Evolutionary conservation across 306 rosid species (phyloP), one percentile per base, ranked within the genome.

Genomic region (Oemleria cerasiformis): DNA sequence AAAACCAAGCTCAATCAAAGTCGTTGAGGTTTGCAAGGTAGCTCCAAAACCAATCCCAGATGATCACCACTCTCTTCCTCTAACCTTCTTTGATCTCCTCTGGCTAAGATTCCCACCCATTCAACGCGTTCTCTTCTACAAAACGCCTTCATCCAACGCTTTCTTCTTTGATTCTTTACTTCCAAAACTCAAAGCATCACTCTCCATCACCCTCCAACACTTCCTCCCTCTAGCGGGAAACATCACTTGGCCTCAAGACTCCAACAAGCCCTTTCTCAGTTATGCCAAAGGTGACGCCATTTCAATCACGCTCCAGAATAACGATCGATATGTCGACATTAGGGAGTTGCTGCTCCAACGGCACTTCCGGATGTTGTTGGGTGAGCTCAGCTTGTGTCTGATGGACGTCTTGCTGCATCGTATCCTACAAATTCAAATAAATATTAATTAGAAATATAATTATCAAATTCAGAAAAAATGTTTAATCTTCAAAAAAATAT

Each of bases 171-270:
- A 69, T 10, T 13, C 78, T 13, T 0, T 83, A 1, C 23, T 86
- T 73, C 79, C 87, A 12, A 78, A 59, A 4, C 91, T 90, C 75
- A 84, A 82, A 34, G 50, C 79, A 38, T 85, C 91, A 0, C 90
- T 85, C 40, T 85, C 96, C 15, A 83, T 76, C n/a, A 68, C 92
- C 45, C 96, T 90, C 78, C 75, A 72, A n/a, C 78, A 84, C 77
- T 90, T 80, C 63, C 74, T 80, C 25, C 85, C 86, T 25, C 83
- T 87, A 1, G 84, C 84, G 5, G 89, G 86, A 3, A 85, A 56
- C 9, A 57, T 87, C 7, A 34, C 63, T 9, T 90, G 96, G 92
- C 86, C 86, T 5, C 40, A 68, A 0, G 53, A 75, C 16, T 87
- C 86, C 2, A 17, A 65, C 4, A 76, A 66, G 47, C 90, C 96